Evolutionary conservation across 2,329 filamentous ascomycete genomes (phyloP).

Genomic region (Aulographum hederae): DNA sequence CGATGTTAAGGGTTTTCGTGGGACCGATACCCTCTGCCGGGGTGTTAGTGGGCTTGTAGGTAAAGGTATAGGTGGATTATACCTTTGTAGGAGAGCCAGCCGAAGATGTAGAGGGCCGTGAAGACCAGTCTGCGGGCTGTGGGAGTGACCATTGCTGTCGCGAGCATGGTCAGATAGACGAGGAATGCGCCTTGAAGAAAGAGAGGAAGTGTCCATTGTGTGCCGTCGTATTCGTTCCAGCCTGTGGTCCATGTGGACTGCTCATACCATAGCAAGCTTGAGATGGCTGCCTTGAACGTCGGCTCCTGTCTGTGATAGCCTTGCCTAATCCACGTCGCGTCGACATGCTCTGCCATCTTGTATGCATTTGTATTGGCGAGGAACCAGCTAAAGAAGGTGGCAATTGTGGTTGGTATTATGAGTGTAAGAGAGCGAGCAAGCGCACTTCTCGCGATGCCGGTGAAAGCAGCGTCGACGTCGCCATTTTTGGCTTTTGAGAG

Average conservation of each 20-base stretch:
- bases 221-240: conserved; percentile 22
- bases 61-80: too few species aligned
- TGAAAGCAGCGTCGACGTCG: conserved; percentile 33
- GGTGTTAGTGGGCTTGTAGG: neutral
- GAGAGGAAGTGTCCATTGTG: conserved; percentile 24
- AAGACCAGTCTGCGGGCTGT: conserved; percentile 18
- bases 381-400: conserved; percentile 37
- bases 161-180: conserved; percentile 23
- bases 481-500: conserved; percentile 36
- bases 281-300: conserved; percentile 14
- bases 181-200: conserved; percentile 23
- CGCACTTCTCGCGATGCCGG: conserved; percentile 35
- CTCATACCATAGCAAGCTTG: conserved; percentile 14
- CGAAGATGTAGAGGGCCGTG: conserved; percentile 19
- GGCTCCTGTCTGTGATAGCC: conserved; percentile 18
- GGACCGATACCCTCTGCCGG: too few species aligned
- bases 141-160: conserved; percentile 19
- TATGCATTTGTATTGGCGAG: conserved; percentile 38
- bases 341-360: conserved; percentile 33
- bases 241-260: conserved; percentile 20
- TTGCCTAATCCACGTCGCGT: conserved; percentile 39
- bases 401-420: conserved; percentile 36
- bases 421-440: conserved; percentile 40
- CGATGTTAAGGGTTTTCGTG: conserved; percentile 36
- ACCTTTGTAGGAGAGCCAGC: conserved; percentile 19